Conservation (phyloP, 164 flowering plant species). For the Euptelea pleiosperma region DNA sequence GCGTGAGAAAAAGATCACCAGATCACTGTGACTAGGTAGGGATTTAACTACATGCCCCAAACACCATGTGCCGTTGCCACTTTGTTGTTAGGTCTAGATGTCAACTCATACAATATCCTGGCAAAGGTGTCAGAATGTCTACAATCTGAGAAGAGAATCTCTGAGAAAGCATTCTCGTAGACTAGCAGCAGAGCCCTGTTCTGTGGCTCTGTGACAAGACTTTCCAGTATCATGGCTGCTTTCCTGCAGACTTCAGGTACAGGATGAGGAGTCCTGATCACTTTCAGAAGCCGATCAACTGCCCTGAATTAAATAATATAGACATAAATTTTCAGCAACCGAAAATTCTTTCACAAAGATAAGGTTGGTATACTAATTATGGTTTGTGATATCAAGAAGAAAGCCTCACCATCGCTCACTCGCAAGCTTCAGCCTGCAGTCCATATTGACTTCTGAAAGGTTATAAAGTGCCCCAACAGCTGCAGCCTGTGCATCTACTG, state of each 20-base stretch:
- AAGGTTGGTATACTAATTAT: neutral
- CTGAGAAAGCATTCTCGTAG: constrained; percentile 88
- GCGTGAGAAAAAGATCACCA: no score
- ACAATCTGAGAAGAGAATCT: constrained; percentile 72
- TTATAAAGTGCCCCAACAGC: constrained; percentile 94
- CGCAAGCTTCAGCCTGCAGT: constrained; percentile 87
- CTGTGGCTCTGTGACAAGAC: constrained; percentile 85
- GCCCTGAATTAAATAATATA: constrained; percentile 53
- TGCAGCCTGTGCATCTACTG: constrained; percentile 90
- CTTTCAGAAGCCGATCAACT: constrained; percentile 74
- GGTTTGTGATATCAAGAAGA: neutral
- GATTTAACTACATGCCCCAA: constrained; percentile 81
- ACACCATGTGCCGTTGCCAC: constrained; percentile 67
- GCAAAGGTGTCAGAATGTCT: constrained; percentile 86
- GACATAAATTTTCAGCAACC: constrained; percentile 1
- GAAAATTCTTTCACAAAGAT: neutral
- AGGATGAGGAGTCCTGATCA: constrained; percentile 80
- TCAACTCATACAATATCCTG: constrained; percentile 80
- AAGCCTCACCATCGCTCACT: constrained; percentile 80
- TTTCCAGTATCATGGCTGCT: constrained; percentile 86
- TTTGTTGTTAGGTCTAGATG: constrained; percentile 78
- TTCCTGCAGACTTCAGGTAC: constrained; percentile 93
- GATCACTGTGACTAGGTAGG: no score
- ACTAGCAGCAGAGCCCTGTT: constrained; percentile 70
- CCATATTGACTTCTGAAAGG: constrained; percentile 90